A percentile compares a stretch with the other conserved stretches of the same genome.
phyloP scores from a whole-genome alignment of 1,284 basidiomycete species.

The Cystobasidiaceae sp. region DNA sequence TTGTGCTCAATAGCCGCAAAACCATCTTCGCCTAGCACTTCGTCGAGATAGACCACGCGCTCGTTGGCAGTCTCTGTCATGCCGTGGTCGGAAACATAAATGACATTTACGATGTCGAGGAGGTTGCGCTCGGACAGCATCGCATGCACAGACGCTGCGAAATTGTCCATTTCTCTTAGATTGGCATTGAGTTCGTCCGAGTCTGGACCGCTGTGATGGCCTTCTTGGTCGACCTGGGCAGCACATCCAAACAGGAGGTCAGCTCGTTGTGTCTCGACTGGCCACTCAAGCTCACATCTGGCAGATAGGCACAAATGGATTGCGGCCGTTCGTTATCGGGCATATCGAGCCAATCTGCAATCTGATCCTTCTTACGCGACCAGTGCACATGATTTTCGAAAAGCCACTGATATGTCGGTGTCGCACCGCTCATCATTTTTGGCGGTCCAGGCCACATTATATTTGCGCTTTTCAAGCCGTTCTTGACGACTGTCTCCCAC shows the following conservation, averaged over 20 bases:
- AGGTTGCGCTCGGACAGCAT: slow-evolving; percentile 67
- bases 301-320: slow-evolving; percentile 62
- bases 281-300: slow-evolving; percentile 37
- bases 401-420: slow-evolving; percentile 60
- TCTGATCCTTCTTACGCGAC: slow-evolving; percentile 63
- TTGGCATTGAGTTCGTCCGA: slow-evolving; percentile 65
- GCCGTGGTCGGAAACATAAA: slow-evolving; percentile 85
- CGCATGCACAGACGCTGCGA: slow-evolving; percentile 63
- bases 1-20: slow-evolving; percentile 60
- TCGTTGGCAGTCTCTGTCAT: slow-evolving; percentile 67
- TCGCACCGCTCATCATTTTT: slow-evolving; percentile 58
- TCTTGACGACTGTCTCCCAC: slow-evolving; percentile 77
- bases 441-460: slow-evolving; percentile 89
- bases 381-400: slow-evolving; percentile 59
- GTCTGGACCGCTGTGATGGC: slow-evolving; percentile 69
- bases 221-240: slow-evolving; percentile 54
- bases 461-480: slow-evolving; percentile 70
- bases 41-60: slow-evolving; percentile 71
- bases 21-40: slow-evolving; percentile 67
- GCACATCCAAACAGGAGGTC: slow-evolving; percentile 60
- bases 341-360: slow-evolving; percentile 69
- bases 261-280: neutral
- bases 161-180: slow-evolving; percentile 64
- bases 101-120: slow-evolving; percentile 73
- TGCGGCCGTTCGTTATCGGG: slow-evolving; percentile 65